Base-by-base conservation (phyloP, 2,329 filamentous ascomycete genomes). In the Sporothrix inflata region DNA sequence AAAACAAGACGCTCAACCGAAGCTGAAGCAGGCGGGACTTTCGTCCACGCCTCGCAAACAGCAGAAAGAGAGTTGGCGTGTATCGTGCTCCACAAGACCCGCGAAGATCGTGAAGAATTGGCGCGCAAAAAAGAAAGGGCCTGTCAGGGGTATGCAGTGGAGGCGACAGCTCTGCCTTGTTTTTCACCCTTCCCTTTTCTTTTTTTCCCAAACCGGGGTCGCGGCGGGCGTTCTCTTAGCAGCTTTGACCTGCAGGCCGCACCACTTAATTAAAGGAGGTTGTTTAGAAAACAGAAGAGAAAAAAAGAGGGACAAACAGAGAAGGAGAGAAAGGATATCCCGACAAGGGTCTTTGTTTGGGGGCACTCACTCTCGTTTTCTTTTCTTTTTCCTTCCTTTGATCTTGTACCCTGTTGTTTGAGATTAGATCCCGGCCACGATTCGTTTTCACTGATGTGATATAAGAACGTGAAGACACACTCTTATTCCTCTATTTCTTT, bases 61-160 rank as follows among this genome's bases (percentile, higher is more conserved):
- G 42, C 24, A 47, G 65, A 68, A 68, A 49, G 16, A 51, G 42
- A 49, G 21, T 53, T 38, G 65, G 47, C 45, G 27, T 53, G 65
- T n/a, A 67, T 51, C 16, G 14, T 60, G 38, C 67, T 70, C 67
- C 67, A 70, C 67, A 55, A 47, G 53, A 63, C 42, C 69, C 21
- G 42, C 55, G 69, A 63, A 51, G 69, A 70, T 70, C 55, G 42
- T 70, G 69, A 70, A 30, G 38, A 34, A 27, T 47, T 70, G 51
- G 67, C 40, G 67, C 40, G 53, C 38, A 47, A 47, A 51, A 24
- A 53, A 66, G 47, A 55, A 38, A 68, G 47, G 30, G 45, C 16
- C 27, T 42, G 67, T 60, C 67, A 70, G 67, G 49, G 67, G 49
- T 69, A 34, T 68, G 65, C 65, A 53, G 42, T 65, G 60, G 53